Conservation (phyloP, 2,329 filamentous ascomycete species). For the Diaporthe citriasiana region DNA sequence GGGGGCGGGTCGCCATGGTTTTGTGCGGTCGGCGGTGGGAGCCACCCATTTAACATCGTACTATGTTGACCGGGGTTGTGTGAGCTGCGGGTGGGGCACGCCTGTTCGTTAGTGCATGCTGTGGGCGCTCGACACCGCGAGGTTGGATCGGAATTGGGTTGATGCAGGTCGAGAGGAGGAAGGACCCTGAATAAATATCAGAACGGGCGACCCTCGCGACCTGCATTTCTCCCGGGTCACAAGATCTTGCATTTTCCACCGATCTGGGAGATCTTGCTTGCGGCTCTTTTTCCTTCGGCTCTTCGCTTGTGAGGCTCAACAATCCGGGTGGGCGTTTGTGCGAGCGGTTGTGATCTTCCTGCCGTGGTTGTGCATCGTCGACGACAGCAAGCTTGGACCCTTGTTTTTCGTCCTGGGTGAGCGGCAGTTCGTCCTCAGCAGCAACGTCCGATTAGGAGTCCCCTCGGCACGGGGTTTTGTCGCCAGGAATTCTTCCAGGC, state of each 20-base stretch:
- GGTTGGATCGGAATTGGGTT: neutral
- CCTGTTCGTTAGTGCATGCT: neutral
- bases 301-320: neutral
- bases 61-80: neutral
- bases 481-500: neutral
- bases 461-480: neutral
- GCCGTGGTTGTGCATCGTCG: conserved; percentile 4
- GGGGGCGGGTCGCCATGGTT: conserved; percentile 10
- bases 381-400: neutral
- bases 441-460: neutral
- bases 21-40: neutral
- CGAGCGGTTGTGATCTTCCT: neutral
- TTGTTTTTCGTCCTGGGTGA: neutral
- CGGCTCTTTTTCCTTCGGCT: neutral
- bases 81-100: neutral
- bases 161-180: neutral
- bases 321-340: neutral
- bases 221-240: neutral
- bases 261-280: neutral
- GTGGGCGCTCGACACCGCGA: neutral
- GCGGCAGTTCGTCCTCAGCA: neutral
- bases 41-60: conserved; percentile 32
- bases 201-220: neutral
- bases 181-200: conserved; percentile 27
- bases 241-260: conserved; percentile 6